Conservation (phyloP, 176 grass and related monocot species). For the Cenchrus americanus region DNA sequence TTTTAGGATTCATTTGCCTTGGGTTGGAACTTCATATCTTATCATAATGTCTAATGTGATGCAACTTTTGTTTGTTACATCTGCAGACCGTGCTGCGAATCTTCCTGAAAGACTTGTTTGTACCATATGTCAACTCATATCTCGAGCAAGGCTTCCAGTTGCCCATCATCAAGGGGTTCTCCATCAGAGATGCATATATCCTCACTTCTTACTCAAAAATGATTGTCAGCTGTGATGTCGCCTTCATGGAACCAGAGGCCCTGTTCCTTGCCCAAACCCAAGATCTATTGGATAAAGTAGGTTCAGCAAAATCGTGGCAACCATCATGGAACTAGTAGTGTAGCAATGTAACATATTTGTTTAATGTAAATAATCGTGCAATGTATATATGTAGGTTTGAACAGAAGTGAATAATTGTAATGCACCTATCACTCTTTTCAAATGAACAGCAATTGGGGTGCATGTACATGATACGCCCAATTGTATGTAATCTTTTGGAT, state of each 20-base stretch:
- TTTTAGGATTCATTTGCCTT: not conserved
- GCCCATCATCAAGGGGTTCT: conserved; percentile 76
- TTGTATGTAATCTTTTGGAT: not conserved
- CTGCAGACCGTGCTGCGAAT: conserved; percentile 57
- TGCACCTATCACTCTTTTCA: not conserved
- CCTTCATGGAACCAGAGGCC: conserved; percentile 40
- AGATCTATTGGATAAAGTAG: not conserved
- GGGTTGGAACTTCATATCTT: not conserved
- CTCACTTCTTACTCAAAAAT: conserved; percentile 60
- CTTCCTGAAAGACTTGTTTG: conserved; percentile 71
- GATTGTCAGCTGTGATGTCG: conserved; percentile 76
- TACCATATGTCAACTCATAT: conserved; percentile 85
- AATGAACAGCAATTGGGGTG: not conserved
- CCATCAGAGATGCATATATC: conserved; percentile 72
- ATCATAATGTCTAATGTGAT: conserved; percentile 33
- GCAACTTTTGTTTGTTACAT: conserved; percentile 14
- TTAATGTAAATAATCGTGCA: not conserved
- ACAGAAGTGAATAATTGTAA: not conserved
- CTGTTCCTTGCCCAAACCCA: not conserved
- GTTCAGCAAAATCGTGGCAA: not conserved
- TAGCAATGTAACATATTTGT: no score
- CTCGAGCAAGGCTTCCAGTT: conserved; percentile 67
- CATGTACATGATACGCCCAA: not conserved
- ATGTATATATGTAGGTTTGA: not conserved
- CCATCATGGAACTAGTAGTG: not conserved